These are phyloP conservation scores for Penicillium egyptiacum DNA, from an alignment of 495 filamentous ascomycete genomes.

Conservation along the genomic window DNA sequence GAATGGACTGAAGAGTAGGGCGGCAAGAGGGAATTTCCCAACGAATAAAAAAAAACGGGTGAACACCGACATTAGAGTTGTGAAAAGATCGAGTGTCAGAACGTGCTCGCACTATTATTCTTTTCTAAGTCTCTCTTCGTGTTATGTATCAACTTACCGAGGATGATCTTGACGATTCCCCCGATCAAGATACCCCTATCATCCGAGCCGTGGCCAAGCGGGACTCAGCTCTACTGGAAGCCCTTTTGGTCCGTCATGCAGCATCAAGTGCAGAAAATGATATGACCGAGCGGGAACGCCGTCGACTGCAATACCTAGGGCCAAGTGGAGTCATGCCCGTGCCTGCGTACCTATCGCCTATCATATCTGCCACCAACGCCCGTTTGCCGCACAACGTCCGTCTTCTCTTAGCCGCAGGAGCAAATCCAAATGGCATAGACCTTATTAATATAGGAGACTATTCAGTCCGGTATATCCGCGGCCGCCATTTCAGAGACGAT, in stretches of 20 bases:
- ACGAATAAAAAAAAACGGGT: too few relatives aligned
- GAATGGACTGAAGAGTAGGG: too few relatives aligned
- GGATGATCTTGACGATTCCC: neutral
- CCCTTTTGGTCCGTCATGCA: neutral
- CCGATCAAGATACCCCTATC: neutral
- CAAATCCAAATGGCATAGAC: neutral
- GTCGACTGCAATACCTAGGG: neutral
- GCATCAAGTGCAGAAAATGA: neutral
- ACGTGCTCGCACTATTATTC: neutral
- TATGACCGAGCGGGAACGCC: neutral
- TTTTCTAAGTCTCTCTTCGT: neutral
- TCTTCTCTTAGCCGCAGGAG: conserved; percentile 1
- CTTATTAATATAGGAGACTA: neutral
- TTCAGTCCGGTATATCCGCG: conserved; percentile 2
- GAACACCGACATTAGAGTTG: too few relatives aligned
- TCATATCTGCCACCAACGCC: neutral
- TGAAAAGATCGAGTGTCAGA: neutral
- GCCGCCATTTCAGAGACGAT: conserved; percentile 1
- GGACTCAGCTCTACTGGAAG: conserved; percentile 2
- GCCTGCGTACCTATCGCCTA: neutral
- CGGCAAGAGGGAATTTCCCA: too few relatives aligned
- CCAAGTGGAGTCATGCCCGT: neutral
- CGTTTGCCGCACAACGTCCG: neutral
- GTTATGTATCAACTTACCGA: conserved; percentile 3
- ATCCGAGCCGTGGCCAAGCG: conserved; percentile 1